These are phyloP conservation scores for Aspergillus ochraceus DNA, from an alignment of 2,329 filamentous ascomycete species.

Conservation along the genomic window DNA sequence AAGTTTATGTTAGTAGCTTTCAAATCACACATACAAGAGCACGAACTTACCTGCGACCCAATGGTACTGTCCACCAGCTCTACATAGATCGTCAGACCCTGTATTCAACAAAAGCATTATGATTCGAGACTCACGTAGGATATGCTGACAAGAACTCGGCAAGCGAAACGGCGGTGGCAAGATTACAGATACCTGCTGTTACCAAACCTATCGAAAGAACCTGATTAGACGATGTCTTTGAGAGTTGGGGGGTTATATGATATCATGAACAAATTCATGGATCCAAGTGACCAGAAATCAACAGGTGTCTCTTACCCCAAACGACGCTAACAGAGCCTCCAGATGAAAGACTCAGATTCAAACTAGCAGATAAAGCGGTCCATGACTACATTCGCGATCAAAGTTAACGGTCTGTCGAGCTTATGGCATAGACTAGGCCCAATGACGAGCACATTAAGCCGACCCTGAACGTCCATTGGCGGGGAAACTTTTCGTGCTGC, in stretches of 20 bases:
- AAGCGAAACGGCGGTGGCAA: constrained; percentile 67
- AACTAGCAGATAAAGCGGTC: constrained; percentile 60
- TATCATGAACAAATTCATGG: not conserved
- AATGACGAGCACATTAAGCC: not conserved
- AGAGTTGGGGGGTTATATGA: not conserved
- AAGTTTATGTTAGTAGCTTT: constrained; percentile 2
- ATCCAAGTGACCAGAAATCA: not conserved
- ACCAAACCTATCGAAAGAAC: constrained; percentile 41
- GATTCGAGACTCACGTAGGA: constrained; percentile 43
- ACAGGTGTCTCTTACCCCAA: constrained; percentile 59
- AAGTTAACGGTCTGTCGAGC: constrained; percentile 10
- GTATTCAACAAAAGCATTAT: not conserved
- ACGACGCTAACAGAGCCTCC: constrained; percentile 71
- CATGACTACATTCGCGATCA: constrained; percentile 46
- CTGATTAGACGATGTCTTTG: not conserved
- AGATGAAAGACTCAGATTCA: constrained; percentile 64
- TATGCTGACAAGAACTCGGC: constrained; percentile 71
- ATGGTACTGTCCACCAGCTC: constrained; percentile 65
- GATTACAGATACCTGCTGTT: constrained; percentile 65
- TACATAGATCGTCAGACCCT: constrained; percentile 18
- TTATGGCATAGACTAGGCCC: not conserved
- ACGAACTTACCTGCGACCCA: constrained; percentile 60
- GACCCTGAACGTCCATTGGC: constrained; percentile 1
- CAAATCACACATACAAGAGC: not conserved
- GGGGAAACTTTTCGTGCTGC: not conserved